These are phyloP conservation scores for Dactylellina leptospora DNA, from an alignment of 2,329 filamentous ascomycete species.

Conservation along the genomic window DNA sequence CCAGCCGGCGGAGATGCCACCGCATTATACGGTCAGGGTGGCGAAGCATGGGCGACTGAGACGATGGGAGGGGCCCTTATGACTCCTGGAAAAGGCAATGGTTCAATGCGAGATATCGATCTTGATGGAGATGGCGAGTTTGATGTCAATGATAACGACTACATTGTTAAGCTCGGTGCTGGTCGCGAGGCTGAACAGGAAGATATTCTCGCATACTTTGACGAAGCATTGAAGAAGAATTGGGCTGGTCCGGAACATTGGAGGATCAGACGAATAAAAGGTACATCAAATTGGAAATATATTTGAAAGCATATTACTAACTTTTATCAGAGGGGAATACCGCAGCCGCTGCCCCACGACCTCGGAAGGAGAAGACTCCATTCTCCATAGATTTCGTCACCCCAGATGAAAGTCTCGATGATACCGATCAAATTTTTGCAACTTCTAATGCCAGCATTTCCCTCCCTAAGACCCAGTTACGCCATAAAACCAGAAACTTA, in stretches of 20 bases:
- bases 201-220: slow-evolving; percentile 97
- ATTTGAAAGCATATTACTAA: not conserved
- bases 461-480: slow-evolving; percentile 93
- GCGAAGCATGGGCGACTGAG: slow-evolving; percentile 88
- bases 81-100: slow-evolving; percentile 69
- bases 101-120: slow-evolving; percentile 63
- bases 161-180: slow-evolving; percentile 66
- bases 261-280: slow-evolving; percentile 94
- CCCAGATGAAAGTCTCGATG: slow-evolving; percentile 74
- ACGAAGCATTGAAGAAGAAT: slow-evolving; percentile 94
- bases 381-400: slow-evolving; percentile 92
- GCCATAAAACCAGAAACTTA: slow-evolving; percentile 88
- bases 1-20: slow-evolving; percentile 76
- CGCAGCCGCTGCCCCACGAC: slow-evolving; percentile 61
- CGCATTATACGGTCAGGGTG: slow-evolving; percentile 88
- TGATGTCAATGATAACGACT: slow-evolving; percentile 75
- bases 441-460: slow-evolving; percentile 82
- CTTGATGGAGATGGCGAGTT: slow-evolving; percentile 67
- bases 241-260: slow-evolving; percentile 99
- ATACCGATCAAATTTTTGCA: slow-evolving; percentile 82
- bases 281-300: slow-evolving; percentile 61
- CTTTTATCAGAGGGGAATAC: slow-evolving; percentile 28
- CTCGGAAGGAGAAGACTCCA: slow-evolving; percentile 92
- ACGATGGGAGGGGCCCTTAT: slow-evolving; percentile 82
- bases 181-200: slow-evolving; percentile 83